These are phyloP conservation scores for Didymella glomerata DNA, from an alignment of 2,329 filamentous ascomycete species.

Conservation along the genomic window DNA sequence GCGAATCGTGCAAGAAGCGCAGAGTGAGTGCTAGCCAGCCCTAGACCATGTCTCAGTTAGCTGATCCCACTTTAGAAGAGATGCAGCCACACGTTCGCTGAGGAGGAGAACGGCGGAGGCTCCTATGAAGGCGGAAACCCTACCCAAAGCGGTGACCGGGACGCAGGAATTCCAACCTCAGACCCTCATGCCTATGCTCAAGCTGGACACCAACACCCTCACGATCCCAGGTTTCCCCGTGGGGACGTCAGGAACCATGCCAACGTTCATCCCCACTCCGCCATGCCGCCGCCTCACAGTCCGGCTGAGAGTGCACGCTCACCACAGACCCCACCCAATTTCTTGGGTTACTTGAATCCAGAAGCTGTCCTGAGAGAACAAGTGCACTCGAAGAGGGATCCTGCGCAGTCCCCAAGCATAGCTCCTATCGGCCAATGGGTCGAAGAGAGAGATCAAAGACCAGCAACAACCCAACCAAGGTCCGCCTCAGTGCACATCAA, in stretches of 20 bases:
- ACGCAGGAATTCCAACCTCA: conserved; percentile 43
- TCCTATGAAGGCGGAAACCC: conserved; percentile 46
- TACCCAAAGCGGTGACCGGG: conserved; percentile 50
- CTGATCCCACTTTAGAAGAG: conserved; percentile 45
- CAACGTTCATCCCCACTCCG: conserved; percentile 33
- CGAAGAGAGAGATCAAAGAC: conserved; percentile 41
- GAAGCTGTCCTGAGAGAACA: conserved; percentile 58
- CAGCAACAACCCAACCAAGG: conserved; percentile 34
- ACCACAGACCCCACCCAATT: conserved; percentile 51
- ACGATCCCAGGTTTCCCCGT: conserved; percentile 38
- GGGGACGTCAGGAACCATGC: conserved; percentile 36
- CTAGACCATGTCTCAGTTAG: conserved; percentile 4
- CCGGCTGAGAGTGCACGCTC: conserved; percentile 42
- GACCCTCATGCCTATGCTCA: conserved; percentile 36
- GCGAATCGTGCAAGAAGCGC: conserved; percentile 56
- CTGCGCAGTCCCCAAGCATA: conserved; percentile 40
- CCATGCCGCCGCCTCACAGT: conserved; percentile 46
- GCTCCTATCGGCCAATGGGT: conserved; percentile 50
- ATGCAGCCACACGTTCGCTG: conserved; percentile 54
- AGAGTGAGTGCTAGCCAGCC: conserved; percentile 42
- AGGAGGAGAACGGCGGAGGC: conserved; percentile 47
- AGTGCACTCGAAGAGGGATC: conserved; percentile 46
- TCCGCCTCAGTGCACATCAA: conserved; percentile 36
- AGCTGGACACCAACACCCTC: conserved; percentile 35
- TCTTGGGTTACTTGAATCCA: conserved; percentile 58